Percentiles rank a stretch among this genome's conserved stretches.
phyloP scores from a whole-genome alignment of 345 rosid species.

The Aethionema arabicum region DNA sequence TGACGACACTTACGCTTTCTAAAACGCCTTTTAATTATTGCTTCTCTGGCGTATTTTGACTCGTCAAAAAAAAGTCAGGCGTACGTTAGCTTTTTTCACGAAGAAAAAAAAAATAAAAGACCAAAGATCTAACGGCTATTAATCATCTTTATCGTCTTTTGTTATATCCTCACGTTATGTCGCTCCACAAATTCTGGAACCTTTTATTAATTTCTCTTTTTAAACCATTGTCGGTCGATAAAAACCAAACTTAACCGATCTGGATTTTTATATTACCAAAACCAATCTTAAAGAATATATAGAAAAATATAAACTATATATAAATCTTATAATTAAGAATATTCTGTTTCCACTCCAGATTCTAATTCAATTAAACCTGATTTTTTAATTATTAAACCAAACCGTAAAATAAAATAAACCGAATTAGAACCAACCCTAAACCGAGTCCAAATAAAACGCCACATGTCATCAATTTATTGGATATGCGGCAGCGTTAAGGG shows the following conservation, averaged over 20 bases:
- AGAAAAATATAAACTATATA: not conserved
- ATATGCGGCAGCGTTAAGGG: constrained; percentile 7
- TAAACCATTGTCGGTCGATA: not conserved
- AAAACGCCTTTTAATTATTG: constrained; percentile 2
- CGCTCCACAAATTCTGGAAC: constrained; percentile 28
- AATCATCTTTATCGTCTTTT: constrained; percentile 4
- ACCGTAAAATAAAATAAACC: not conserved
- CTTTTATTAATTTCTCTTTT: constrained; percentile 9
- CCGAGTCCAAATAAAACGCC: not conserved
- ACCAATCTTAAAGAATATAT: not conserved
- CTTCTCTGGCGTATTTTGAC: constrained; percentile 26
- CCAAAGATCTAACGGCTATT: constrained; percentile 14
- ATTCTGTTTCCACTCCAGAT: not conserved
- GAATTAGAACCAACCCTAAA: constrained; percentile 11
- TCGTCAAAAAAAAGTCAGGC: constrained; percentile 18
- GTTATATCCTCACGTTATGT: constrained; percentile 30
- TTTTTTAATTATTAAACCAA: not conserved
- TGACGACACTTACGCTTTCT: constrained; percentile 9
- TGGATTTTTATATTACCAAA: not conserved
- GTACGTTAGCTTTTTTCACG: constrained; percentile 10
- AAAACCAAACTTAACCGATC: constrained; percentile 11
- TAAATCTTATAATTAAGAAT: not conserved
- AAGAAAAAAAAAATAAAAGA: constrained; percentile 21
- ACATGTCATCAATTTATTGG: constrained; percentile 8
- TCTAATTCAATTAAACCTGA: not conserved